phyloP scores from a whole-genome alignment of 768 basidiomycete genomes.

The Symmetrospora coprosmae region DNA sequence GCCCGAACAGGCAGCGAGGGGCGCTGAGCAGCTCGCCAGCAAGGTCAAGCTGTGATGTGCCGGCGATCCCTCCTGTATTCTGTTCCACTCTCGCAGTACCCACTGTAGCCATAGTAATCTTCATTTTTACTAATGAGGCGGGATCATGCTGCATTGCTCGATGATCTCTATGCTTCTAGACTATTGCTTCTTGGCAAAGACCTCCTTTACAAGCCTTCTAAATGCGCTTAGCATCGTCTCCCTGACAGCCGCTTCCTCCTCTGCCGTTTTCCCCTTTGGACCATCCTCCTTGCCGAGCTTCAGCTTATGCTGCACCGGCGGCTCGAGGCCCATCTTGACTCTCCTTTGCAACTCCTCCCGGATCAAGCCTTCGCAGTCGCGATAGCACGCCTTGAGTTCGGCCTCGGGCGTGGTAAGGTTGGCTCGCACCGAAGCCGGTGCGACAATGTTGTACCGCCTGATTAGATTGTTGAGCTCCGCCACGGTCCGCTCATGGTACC shows the following conservation, averaged over 20 bases:
- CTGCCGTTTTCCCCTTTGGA: neutral
- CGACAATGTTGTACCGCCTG: conserved; percentile 20
- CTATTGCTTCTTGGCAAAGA: neutral
- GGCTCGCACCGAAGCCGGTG: conserved; percentile 8
- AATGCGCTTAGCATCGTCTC: conserved; percentile 17
- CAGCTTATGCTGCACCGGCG: neutral
- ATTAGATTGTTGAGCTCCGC: conserved; percentile 10
- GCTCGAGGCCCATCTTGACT: neutral
- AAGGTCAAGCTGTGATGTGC: conserved; percentile 14
- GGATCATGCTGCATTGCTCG: no score
- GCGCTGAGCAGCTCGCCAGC: conserved; percentile 4
- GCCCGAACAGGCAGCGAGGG: neutral
- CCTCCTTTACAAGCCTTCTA: neutral
- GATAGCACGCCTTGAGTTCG: neutral
- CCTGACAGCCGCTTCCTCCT: conserved; percentile 1
- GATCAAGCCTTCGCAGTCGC: neutral
- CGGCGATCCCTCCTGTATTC: no score
- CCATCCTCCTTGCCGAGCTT: neutral
- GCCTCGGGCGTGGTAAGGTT: neutral
- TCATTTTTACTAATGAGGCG: no score
- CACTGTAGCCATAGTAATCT: neutral
- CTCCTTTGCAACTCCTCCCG: neutral
- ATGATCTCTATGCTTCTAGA: no score
- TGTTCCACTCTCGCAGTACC: neutral
- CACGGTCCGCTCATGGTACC: conserved; percentile 19